Evolutionary conservation across 2,329 filamentous ascomycete genomes (phyloP), one percentile per base, ranked within the genome.

Genomic region (Chaetothyriales sp.): DNA sequence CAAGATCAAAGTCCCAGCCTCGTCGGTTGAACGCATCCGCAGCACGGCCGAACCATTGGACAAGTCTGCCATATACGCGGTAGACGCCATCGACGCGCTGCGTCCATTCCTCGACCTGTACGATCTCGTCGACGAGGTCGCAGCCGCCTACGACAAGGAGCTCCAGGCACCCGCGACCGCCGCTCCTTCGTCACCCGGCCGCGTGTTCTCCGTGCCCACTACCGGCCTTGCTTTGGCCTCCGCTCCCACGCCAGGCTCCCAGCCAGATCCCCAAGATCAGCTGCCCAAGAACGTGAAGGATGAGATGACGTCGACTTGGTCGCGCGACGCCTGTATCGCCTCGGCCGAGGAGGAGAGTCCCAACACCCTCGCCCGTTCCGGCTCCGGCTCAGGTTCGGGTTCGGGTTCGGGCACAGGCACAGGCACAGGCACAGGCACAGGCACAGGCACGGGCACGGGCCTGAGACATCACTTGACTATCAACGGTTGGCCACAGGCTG

Each of bases 291-390:
- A 73, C 25, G 78, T 88, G 59, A 81, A 77, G 58, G 86, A 92
- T 56, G 78, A 86, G 58, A 86, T 95, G 77, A 70, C 88, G 52
- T 73, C 78, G 18, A 79, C 86, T 47, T 95, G 90, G 90, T 84
- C 81, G 43, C 82, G 82, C 62, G 89, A 94, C 19, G 69, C 73
- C 13, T 85, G 85, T 29, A 71, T 92, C 49, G 77, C 82, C 9
- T 74, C 78, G 40, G 76, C 86, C 47, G 80, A 85, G 54, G 80
- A 73, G 53, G 73, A 85, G 51, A 78, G 75, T 48, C 33, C 10
- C 10, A 40, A 40, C 33, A 40, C 2, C 10, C 10, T 40, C 33
- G 2, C 33, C 1, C 33, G 10, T 15, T 82, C 82, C 60, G 78
- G 33, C 33, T 82, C 82, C 60, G 78, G 79, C 10, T 94, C 88